Evolutionary conservation across 352 stramenopile genomes (phyloP).

Genomic region (Ochromonadaceae sp.): DNA sequence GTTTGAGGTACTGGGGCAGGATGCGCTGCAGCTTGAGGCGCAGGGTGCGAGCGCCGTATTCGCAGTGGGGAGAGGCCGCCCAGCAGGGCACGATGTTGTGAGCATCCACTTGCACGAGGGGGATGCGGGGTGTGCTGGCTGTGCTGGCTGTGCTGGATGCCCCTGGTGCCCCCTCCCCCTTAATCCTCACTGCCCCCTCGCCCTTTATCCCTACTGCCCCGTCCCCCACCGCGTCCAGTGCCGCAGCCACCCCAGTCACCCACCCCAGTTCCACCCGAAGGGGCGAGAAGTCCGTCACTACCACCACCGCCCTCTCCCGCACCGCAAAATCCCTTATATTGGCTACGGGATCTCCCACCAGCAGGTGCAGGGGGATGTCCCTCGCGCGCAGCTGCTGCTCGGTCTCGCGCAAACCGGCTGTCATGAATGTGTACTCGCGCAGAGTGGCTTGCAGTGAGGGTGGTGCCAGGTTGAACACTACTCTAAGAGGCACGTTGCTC

Average conservation of each 20-base stretch:
- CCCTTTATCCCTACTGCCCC: constrained; percentile 18
- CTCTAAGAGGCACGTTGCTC: constrained; percentile 35
- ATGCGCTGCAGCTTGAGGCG: constrained; percentile 83
- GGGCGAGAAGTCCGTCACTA: constrained; percentile 60
- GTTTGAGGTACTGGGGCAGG: constrained; percentile 58
- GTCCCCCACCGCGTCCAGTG: constrained; percentile 28
- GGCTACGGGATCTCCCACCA: constrained; percentile 29
- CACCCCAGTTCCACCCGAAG: constrained; percentile 36
- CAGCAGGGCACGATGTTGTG: constrained; percentile 92
- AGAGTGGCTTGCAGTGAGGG: constrained; percentile 36
- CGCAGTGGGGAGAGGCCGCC: constrained; percentile 69
- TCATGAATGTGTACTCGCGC: constrained; percentile 50
- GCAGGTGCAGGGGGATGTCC: constrained; percentile 51
- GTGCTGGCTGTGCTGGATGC: too few relatives aligned
- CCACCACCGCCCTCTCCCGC: constrained; percentile 33
- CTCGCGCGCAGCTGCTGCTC: constrained; percentile 37
- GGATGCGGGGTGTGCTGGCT: too few relatives aligned
- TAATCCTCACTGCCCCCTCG: too few relatives aligned
- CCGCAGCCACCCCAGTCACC: constrained; percentile 33
- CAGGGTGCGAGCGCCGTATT: constrained; percentile 94
- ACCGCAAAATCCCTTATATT: constrained; percentile 31
- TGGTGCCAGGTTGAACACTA: constrained; percentile 42
- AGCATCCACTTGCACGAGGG: constrained; percentile 82
- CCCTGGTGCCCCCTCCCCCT: too few relatives aligned
- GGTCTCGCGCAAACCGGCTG: constrained; percentile 52